These are phyloP conservation scores for Vaccinium myrtillus DNA, from an alignment of 148 eudicot species.

Conservation along the genomic window DNA sequence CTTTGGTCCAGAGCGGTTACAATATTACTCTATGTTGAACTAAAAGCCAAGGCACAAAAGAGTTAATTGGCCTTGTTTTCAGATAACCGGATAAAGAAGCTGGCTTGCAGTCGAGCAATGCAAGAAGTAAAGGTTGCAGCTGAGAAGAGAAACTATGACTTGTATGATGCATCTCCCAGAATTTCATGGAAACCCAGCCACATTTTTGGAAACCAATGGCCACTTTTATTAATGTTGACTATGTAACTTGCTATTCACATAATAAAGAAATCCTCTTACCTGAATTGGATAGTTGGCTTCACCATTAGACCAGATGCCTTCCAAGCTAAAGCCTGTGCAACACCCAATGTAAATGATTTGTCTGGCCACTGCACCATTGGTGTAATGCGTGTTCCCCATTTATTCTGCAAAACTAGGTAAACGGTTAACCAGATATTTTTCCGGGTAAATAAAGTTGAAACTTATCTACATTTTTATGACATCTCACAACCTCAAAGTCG, in stretches of 20 bases:
- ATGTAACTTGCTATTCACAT: neutral
- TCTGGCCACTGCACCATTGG: slow-evolving; percentile 75
- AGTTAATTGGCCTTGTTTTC: neutral
- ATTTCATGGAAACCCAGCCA: neutral
- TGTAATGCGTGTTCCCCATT: slow-evolving; percentile 82
- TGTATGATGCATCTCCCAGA: neutral
- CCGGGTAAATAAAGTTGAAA: neutral
- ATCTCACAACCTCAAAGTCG: slow-evolving; percentile 6
- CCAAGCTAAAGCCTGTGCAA: slow-evolving; percentile 16
- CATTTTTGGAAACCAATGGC: neutral
- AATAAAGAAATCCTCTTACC: slow-evolving; percentile 34
- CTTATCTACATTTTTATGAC: neutral
- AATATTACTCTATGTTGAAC: slow-evolving; percentile 2
- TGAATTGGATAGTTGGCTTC: slow-evolving; percentile 81
- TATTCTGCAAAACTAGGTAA: slow-evolving; percentile 49
- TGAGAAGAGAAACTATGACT: too few species aligned
- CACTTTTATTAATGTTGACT: neutral
- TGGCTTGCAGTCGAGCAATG: neutral
- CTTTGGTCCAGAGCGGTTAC: neutral
- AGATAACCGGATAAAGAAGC: neutral
- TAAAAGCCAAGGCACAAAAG: slow-evolving; percentile 1
- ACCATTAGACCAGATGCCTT: slow-evolving; percentile 78
- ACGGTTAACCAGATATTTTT: neutral
- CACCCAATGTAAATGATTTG: slow-evolving; percentile 12
- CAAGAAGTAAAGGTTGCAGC: neutral